Evolutionary conservation across 805 yeast species (phyloP).

Genomic region (Saturnispora saitoi): DNA sequence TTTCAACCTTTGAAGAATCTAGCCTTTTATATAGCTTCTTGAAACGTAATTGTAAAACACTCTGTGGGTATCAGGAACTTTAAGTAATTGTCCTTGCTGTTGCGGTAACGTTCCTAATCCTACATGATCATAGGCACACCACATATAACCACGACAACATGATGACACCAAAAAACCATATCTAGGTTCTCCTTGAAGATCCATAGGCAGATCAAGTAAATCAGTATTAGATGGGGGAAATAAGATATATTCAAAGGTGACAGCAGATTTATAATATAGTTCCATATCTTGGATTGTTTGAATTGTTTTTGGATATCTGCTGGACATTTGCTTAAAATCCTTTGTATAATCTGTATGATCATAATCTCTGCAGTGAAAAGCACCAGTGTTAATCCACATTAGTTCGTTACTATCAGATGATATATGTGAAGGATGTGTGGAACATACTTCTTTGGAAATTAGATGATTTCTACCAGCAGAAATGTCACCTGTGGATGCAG

Average conservation of each 20-base stretch:
- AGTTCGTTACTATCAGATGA: slow-evolving; percentile 40
- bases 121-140: slow-evolving; percentile 51
- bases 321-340: slow-evolving; percentile 23
- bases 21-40: neutral
- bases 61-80: neutral
- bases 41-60: slow-evolving; percentile 2
- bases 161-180: slow-evolving; percentile 23
- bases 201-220: neutral
- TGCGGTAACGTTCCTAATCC: slow-evolving; percentile 31
- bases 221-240: slow-evolving; percentile 37
- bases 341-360: slow-evolving; percentile 22
- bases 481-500: slow-evolving; percentile 43
- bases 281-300: slow-evolving; percentile 20
- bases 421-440: slow-evolving; percentile 55
- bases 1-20: too few species aligned
- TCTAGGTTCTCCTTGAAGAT: slow-evolving; percentile 22
- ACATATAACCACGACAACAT: slow-evolving; percentile 42
- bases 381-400: slow-evolving; percentile 64
- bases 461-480: slow-evolving; percentile 7
- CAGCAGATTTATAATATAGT: slow-evolving; percentile 28
- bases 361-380: slow-evolving; percentile 42
- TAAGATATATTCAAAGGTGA: slow-evolving; percentile 36
- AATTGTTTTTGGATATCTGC: slow-evolving; percentile 10
- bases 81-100: neutral
- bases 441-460: slow-evolving; percentile 29